Conservation (phyloP, 441 rosid species). For the Flueggea neowawraea region DNA sequence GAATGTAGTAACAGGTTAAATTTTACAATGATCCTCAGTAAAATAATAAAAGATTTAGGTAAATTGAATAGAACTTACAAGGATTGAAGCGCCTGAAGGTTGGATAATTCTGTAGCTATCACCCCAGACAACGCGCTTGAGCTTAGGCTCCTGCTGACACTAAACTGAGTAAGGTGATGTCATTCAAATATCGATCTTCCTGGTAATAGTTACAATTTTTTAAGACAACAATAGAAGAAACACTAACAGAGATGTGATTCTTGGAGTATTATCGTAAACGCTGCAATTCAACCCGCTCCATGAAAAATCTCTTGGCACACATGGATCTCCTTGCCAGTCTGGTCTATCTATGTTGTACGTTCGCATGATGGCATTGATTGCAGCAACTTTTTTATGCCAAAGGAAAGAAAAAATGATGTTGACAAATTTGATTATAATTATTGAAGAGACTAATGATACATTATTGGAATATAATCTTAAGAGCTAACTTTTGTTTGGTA, state of each 20-base stretch:
- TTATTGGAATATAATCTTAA: too few species aligned
- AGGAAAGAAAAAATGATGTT: too few species aligned
- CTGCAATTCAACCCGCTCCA: conserved; percentile 36
- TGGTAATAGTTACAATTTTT: too few species aligned
- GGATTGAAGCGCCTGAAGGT: not conserved
- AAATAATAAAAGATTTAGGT: too few species aligned
- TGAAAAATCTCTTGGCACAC: conserved; percentile 19
- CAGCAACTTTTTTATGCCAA: conserved; percentile 12
- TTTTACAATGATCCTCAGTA: too few species aligned
- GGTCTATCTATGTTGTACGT: not conserved
- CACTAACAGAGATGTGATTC: conserved; percentile 31
- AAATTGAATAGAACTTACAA: conserved; percentile 7
- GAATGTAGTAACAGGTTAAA: too few species aligned
- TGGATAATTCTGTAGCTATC: conserved; percentile 16
- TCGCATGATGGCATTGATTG: conserved; percentile 20
- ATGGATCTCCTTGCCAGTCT: conserved; percentile 43
- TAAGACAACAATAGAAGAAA: not conserved
- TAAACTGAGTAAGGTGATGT: too few species aligned
- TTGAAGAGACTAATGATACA: too few species aligned
- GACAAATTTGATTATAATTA: too few species aligned
- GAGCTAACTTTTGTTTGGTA: too few species aligned
- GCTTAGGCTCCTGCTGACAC: conserved; percentile 16
- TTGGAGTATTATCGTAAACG: conserved; percentile 18
- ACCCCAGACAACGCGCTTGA: conserved; percentile 18
- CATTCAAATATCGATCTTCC: too few species aligned